These are phyloP conservation scores for Pseudocercospora vitis DNA, from an alignment of 2,329 filamentous ascomycete species.

Conservation along the genomic window DNA sequence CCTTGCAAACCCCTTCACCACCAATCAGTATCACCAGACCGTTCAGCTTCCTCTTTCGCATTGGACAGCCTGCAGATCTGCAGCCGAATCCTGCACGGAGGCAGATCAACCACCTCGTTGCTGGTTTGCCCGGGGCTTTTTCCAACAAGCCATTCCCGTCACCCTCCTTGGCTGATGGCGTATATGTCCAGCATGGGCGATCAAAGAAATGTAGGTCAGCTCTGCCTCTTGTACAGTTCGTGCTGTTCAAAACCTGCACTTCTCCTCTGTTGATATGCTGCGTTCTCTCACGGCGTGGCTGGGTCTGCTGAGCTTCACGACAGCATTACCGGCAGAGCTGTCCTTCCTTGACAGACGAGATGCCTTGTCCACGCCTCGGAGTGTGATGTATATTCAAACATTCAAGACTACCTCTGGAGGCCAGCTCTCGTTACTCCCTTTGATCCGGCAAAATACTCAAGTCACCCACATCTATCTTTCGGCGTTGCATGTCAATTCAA, in stretches of 20 bases:
- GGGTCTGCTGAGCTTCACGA: constrained; percentile 13
- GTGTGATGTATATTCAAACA: constrained; percentile 34
- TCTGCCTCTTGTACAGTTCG: too few relatives aligned
- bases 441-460: constrained; percentile 29
- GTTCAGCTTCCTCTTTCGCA: constrained; percentile 12
- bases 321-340: constrained; percentile 14
- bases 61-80: neutral
- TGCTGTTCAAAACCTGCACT: neutral
- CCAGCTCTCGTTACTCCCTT: constrained; percentile 30
- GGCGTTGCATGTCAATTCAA: constrained; percentile 33
- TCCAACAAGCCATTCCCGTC: neutral
- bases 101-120: constrained; percentile 1
- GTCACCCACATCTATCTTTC: constrained; percentile 35
- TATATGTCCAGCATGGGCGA: too few relatives aligned
- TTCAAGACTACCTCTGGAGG: constrained; percentile 28
- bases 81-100: neutral
- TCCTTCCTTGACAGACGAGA: constrained; percentile 17
- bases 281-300: constrained; percentile 14
- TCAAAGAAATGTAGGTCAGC: too few relatives aligned
- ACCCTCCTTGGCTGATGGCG: too few relatives aligned
- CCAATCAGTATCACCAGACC: constrained; percentile 1
- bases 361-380: constrained; percentile 22
- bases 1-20: neutral
- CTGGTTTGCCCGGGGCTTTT: too few relatives aligned
- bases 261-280: constrained; percentile 11